phyloP scores from a whole-genome alignment of 148 eudicot genomes.

The Euryodendron excelsum region DNA sequence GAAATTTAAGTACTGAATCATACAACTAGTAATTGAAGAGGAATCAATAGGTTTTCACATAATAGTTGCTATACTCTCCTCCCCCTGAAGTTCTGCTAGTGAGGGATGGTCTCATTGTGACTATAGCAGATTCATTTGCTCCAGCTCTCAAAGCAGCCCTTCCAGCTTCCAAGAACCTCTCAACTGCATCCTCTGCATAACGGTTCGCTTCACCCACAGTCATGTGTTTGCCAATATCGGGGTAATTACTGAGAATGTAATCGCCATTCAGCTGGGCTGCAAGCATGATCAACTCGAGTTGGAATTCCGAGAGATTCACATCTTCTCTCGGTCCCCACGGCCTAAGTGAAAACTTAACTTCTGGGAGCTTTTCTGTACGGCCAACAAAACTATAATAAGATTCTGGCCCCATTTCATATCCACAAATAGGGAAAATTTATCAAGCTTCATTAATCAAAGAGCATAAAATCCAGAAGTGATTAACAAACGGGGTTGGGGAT shows the following conservation, averaged over 20 bases:
- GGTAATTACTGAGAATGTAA: slow-evolving; percentile 64
- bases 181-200: slow-evolving; percentile 72
- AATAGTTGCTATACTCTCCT: slow-evolving; percentile 24
- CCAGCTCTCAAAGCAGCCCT: slow-evolving; percentile 85
- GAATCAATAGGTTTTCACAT: no score
- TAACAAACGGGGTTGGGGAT: not conserved
- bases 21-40: not conserved
- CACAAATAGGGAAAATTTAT: not conserved
- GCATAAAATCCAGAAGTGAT: not conserved
- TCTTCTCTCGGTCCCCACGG: slow-evolving; percentile 76
- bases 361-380: slow-evolving; percentile 63
- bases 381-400: slow-evolving; percentile 10
- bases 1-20: slow-evolving; percentile 6
- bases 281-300: slow-evolving; percentile 74
- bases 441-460: slow-evolving; percentile 2
- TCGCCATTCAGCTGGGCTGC: slow-evolving; percentile 91
- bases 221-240: slow-evolving; percentile 74
- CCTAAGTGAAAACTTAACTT: slow-evolving; percentile 60
- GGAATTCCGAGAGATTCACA: slow-evolving; percentile 69
- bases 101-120: slow-evolving; percentile 89
- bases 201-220: slow-evolving; percentile 62
- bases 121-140: slow-evolving; percentile 86
- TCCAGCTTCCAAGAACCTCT: slow-evolving; percentile 82
- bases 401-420: no score
- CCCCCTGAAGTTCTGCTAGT: slow-evolving; percentile 60